Percentiles rank a stretch among this genome's conserved stretches.
These are phyloP conservation scores for Kodamaea fukazawae DNA, from an alignment of 805 yeast species.

Conservation along the genomic window DNA sequence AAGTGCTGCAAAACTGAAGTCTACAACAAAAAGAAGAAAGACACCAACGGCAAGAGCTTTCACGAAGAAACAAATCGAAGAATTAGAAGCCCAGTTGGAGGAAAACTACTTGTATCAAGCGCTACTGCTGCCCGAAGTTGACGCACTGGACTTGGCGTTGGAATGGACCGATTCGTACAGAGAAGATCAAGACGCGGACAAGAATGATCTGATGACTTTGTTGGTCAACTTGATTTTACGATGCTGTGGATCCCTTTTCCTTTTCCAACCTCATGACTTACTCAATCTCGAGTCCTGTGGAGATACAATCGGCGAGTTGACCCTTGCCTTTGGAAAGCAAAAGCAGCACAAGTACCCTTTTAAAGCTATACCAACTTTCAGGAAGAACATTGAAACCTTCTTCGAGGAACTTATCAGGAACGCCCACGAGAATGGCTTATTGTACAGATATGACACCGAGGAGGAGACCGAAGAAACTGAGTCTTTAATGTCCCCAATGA, in stretches of 20 bases:
- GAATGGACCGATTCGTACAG: conserved; percentile 36
- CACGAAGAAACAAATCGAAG: conserved; percentile 9
- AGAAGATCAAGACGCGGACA: conserved; percentile 17
- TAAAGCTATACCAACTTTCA: conserved; percentile 14
- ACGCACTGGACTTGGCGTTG: conserved; percentile 33
- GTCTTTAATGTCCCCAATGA: conserved; percentile 38
- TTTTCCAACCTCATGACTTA: conserved; percentile 74
- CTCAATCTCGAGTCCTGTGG: conserved; percentile 64
- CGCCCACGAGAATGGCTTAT: conserved; percentile 60
- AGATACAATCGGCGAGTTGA: conserved; percentile 72
- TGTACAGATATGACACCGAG: conserved; percentile 37
- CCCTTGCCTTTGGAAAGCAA: conserved; percentile 58
- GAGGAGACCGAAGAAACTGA: conserved; percentile 8
- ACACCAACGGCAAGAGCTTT: conserved; percentile 1
- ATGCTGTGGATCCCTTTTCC: conserved; percentile 67
- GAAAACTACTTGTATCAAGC: conserved; percentile 32
- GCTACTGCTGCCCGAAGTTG: conserved; percentile 29
- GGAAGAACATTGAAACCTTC: conserved; percentile 51
- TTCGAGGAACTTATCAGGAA: conserved; percentile 48
- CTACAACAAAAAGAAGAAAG: conserved; percentile 6
- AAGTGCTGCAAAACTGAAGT: conserved; percentile 1
- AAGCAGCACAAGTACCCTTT: conserved; percentile 69
- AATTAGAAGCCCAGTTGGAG: conserved; percentile 21
- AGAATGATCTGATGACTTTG: conserved; percentile 51
- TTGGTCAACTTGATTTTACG: conserved; percentile 68